Conservation (phyloP, 208 protist genomes). For the Herpetomonas tarakana region DNA sequence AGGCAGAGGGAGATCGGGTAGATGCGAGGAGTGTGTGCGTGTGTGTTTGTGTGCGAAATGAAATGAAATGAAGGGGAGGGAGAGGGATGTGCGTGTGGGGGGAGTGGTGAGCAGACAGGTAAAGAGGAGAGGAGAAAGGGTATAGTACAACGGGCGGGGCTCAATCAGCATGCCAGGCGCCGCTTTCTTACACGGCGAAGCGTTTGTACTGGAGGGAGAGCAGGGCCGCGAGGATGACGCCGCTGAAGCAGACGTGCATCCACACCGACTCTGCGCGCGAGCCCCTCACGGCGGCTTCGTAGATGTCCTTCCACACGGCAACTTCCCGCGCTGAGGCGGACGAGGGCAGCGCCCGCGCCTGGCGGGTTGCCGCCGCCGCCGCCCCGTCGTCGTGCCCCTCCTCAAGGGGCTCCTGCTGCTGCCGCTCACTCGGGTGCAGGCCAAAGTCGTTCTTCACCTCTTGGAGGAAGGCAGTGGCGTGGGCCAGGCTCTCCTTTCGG, state of each 20-base stretch:
- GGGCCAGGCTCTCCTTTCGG: background rate
- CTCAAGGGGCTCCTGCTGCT: too few species aligned
- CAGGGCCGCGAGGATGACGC: conserved; percentile 16
- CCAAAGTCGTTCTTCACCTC: background rate
- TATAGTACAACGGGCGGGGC: too few species aligned
- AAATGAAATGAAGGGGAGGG: too few species aligned
- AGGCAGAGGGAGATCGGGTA: too few species aligned
- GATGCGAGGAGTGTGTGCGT: too few species aligned
- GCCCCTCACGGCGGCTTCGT: conserved; percentile 12
- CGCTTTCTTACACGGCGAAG: background rate
- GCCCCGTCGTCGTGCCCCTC: too few species aligned
- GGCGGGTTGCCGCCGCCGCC: background rate
- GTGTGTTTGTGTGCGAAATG: too few species aligned
- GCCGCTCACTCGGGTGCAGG: background rate
- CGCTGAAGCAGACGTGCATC: conserved; percentile 18
- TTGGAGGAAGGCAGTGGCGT: background rate
- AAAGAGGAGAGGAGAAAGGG: too few species aligned
- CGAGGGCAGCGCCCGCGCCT: too few species aligned
- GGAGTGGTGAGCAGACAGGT: too few species aligned
- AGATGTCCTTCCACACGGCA: conserved; percentile 13
- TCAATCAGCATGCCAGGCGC: too few species aligned
- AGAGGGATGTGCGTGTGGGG: too few species aligned
- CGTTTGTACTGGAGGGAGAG: conserved; percentile 12
- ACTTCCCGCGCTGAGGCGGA: background rate
- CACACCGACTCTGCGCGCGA: conserved; percentile 9